Evolutionary conservation across 129 eudicot species (phyloP).

Genomic region (Escallonia herrerae): DNA sequence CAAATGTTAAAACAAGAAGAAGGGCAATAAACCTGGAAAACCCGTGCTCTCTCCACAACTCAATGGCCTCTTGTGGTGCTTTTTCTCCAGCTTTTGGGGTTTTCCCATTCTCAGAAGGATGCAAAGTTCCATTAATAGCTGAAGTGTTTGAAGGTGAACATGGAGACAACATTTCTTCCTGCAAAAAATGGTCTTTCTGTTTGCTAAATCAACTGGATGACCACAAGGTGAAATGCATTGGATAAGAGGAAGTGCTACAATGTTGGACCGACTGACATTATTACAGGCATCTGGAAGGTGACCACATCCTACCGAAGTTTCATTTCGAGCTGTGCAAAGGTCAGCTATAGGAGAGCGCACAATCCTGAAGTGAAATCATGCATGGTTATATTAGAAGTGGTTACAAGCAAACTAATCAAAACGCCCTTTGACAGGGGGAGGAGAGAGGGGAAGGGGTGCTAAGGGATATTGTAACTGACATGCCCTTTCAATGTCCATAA

Average conservation of each 20-base stretch:
- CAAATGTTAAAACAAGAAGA: background rate
- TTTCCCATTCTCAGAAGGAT: constrained; percentile 34
- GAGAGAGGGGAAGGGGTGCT: too few species aligned
- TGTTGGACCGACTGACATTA: constrained; percentile 18
- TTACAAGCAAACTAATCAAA: background rate
- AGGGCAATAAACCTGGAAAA: constrained; percentile 62
- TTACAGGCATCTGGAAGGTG: constrained; percentile 27
- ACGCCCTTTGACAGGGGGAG: too few species aligned
- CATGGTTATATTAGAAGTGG: background rate
- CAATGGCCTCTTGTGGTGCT: constrained; percentile 56
- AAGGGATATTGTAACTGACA: background rate
- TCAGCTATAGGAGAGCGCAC: constrained; percentile 55
- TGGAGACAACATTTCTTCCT: constrained; percentile 30
- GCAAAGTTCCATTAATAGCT: constrained; percentile 37
- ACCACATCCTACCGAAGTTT: constrained; percentile 23
- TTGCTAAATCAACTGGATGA: background rate
- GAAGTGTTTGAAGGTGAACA: constrained; percentile 20
- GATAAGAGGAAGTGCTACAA: background rate
- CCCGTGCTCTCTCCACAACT: constrained; percentile 77
- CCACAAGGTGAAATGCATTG: background rate
- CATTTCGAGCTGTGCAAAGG: constrained; percentile 33
- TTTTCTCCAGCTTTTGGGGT: constrained; percentile 66
- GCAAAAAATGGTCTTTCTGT: constrained; percentile 13
- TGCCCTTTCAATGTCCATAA: constrained; percentile 1
- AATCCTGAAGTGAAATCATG: constrained; percentile 40